Conservation (phyloP, 202 grass and related monocot species). For the Bolboschoenoplectus hybrid region DNA sequence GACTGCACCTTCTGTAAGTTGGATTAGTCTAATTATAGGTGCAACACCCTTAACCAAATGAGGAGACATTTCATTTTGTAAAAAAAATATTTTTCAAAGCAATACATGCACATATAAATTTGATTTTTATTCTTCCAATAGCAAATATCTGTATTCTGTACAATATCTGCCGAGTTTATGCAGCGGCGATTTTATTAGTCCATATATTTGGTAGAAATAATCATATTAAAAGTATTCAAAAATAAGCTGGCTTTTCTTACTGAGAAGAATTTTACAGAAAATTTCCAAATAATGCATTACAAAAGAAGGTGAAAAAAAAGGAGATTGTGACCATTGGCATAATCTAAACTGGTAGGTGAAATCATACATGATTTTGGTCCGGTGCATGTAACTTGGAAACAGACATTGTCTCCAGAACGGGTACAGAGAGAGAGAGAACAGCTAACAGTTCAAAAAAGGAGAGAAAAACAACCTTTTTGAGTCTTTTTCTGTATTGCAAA, state of each 20-base stretch:
- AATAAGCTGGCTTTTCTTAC: neutral
- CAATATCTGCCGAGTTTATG: neutral
- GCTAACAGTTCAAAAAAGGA: neutral
- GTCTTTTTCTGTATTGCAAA: neutral
- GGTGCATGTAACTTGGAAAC: conserved; percentile 3
- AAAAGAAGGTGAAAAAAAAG: neutral
- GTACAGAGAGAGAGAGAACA: neutral
- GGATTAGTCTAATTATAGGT: conserved; percentile 27
- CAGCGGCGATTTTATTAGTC: neutral
- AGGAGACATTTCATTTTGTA: neutral
- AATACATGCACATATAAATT: neutral
- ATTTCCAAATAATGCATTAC: neutral
- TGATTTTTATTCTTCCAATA: neutral
- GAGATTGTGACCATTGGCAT: conserved; percentile 16
- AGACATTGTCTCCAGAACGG: neutral
- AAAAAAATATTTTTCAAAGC: neutral
- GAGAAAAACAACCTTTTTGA: conserved; percentile 27
- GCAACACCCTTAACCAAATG: neutral
- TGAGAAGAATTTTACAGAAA: neutral
- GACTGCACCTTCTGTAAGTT: neutral
- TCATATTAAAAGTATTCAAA: neutral
- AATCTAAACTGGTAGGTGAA: conserved; percentile 27
- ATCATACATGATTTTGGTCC: neutral
- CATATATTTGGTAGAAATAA: neutral
- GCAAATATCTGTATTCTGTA: neutral